A percentile compares a stretch with the other conserved stretches of the same genome.
phyloP scores from a whole-genome alignment of 106 monocot species.

The Platanthera zijinensis region DNA sequence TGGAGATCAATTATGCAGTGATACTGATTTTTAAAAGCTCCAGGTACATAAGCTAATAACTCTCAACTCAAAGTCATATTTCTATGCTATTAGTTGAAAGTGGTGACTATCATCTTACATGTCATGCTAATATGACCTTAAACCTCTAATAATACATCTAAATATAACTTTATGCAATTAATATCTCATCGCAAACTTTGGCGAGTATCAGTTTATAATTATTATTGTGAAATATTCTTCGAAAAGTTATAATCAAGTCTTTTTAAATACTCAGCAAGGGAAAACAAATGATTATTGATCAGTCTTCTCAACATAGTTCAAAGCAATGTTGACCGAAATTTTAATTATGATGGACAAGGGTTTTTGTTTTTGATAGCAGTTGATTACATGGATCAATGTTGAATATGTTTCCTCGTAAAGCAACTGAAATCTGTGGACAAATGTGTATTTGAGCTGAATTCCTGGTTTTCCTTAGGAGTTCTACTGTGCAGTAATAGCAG shows the following conservation, averaged over 20 bases:
- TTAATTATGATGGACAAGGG: background rate
- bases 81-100: no score
- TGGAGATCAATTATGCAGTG: no score
- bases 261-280: background rate
- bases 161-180: background rate
- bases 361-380: background rate
- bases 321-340: background rate
- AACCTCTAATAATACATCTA: background rate
- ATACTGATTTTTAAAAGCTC: no score
- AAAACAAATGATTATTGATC: background rate
- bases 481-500: no score
- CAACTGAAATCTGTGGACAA: background rate
- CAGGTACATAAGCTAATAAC: no score
- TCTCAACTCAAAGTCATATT: no score
- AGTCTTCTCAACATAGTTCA: background rate
- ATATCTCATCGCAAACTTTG: background rate
- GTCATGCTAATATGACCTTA: background rate
- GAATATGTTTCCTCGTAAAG: background rate
- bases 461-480: background rate
- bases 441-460: background rate
- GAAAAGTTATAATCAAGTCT: background rate
- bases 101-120: background rate
- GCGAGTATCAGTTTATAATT: background rate
- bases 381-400: background rate
- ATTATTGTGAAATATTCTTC: background rate